phyloP scores from a whole-genome alignment of 2,329 filamentous ascomycete species.

The Nothomitra cinnamomea region DNA sequence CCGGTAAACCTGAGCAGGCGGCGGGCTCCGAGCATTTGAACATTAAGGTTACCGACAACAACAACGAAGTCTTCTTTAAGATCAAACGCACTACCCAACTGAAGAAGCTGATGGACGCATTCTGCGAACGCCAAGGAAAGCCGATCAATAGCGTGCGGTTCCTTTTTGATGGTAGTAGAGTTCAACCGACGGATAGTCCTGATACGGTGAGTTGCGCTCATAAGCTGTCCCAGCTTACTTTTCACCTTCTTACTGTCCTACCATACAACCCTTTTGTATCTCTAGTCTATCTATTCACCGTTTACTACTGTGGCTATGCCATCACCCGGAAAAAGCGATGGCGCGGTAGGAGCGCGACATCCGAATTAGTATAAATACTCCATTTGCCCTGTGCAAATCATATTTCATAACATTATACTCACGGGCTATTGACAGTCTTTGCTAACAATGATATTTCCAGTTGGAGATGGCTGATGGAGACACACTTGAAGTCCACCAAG shows the following conservation, averaged over 20 bases:
- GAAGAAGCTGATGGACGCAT: slow-evolving; percentile 96
- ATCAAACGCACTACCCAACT: slow-evolving; percentile 94
- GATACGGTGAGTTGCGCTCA: slow-evolving; percentile 53
- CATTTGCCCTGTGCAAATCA: neutral
- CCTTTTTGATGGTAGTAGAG: slow-evolving; percentile 87
- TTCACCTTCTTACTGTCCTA: neutral
- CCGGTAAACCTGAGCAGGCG: slow-evolving; percentile 26
- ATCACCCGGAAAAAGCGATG: too few relatives aligned
- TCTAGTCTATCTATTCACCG: neutral
- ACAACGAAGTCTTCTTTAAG: slow-evolving; percentile 99
- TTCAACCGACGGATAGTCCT: slow-evolving; percentile 76
- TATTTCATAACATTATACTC: neutral
- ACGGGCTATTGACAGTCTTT: neutral
- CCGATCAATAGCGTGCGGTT: slow-evolving; percentile 71
- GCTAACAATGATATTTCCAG: slow-evolving; percentile 30
- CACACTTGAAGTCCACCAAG: slow-evolving; percentile 91
- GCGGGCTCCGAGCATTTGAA: slow-evolving; percentile 69
- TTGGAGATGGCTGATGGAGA: slow-evolving; percentile 95
- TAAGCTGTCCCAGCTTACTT: neutral
- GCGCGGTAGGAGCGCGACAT: too few relatives aligned
- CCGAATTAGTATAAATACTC: too few relatives aligned
- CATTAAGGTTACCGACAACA: slow-evolving; percentile 98
- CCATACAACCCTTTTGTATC: neutral
- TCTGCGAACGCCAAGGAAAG: slow-evolving; percentile 94
- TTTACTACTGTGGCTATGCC: too few relatives aligned